Evolutionary conservation across 2,329 filamentous ascomycete genomes (phyloP).

Genomic region (Teratosphaeriaceae sp.): DNA sequence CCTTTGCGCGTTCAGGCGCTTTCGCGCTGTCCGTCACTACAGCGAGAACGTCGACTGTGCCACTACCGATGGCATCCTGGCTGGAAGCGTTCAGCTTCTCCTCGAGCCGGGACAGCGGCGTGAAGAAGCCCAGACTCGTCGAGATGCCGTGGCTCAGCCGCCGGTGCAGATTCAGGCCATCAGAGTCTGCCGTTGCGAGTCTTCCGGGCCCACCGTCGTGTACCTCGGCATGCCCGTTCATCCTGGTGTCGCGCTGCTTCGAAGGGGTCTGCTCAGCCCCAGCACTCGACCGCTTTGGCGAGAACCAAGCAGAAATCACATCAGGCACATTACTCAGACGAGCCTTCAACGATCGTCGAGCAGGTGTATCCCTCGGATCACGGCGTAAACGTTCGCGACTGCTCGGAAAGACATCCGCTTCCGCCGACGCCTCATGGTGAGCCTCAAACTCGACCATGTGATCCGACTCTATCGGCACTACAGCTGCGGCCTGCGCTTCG

Average conservation of each 20-base stretch:
- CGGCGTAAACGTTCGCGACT: constrained; percentile 3
- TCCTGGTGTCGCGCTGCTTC: background rate
- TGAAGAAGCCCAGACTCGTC: constrained; percentile 41
- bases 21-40: constrained; percentile 33
- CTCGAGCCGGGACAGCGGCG: constrained; percentile 34
- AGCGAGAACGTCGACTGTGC: constrained; percentile 39
- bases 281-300: constrained; percentile 16
- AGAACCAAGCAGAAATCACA: constrained; percentile 32
- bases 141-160: constrained; percentile 26
- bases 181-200: too few species aligned
- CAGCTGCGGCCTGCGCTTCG: too few species aligned
- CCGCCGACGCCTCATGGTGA: background rate
- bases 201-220: too few species aligned
- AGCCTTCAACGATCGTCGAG: constrained; percentile 20
- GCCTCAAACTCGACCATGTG: too few species aligned
- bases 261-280: background rate
- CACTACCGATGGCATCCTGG: constrained; percentile 22
- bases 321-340: constrained; percentile 27
- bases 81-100: constrained; percentile 34
- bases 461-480: too few species aligned
- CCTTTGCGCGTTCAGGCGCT: constrained; percentile 31
- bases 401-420: background rate
- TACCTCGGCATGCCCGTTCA: too few species aligned
- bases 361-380: constrained; percentile 11
- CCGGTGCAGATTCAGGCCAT: background rate